Evolutionary conservation across 129 eudicot species (phyloP).

Genomic region (Kitagawia praeruptora): DNA sequence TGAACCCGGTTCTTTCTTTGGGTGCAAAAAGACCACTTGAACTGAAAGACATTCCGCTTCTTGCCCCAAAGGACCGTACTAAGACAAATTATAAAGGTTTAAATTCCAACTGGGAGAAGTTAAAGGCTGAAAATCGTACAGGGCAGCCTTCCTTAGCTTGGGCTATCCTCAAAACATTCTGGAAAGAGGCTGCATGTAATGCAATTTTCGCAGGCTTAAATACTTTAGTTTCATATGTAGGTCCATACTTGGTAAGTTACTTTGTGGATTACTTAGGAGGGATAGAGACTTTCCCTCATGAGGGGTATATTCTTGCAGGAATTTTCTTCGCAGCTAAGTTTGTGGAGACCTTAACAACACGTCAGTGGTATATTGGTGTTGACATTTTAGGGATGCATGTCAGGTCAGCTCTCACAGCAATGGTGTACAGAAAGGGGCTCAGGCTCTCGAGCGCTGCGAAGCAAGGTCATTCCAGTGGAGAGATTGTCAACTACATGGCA

Average conservation of each 20-base stretch:
- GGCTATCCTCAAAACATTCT: slow-evolving; percentile 69
- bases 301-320: slow-evolving; percentile 84
- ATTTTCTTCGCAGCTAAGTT: slow-evolving; percentile 71
- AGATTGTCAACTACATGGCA: slow-evolving; percentile 91
- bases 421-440: slow-evolving; percentile 79
- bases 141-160: slow-evolving; percentile 68
- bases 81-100: slow-evolving; percentile 61
- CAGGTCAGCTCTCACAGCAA: slow-evolving; percentile 81
- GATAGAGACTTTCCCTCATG: slow-evolving; percentile 55
- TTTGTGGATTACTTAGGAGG: slow-evolving; percentile 79
- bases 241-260: slow-evolving; percentile 86
- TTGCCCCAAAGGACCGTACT: slow-evolving; percentile 78
- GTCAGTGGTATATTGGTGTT: slow-evolving; percentile 94
- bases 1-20: slow-evolving; percentile 60
- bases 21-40: slow-evolving; percentile 90
- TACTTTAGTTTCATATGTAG: slow-evolving; percentile 76
- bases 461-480: slow-evolving; percentile 90
- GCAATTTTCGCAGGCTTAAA: slow-evolving; percentile 75
- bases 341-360: slow-evolving; percentile 74
- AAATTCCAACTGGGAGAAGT: slow-evolving; percentile 72
- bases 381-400: slow-evolving; percentile 91
- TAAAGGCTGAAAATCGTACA: slow-evolving; percentile 43
- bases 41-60: slow-evolving; percentile 80
- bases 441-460: slow-evolving; percentile 68
- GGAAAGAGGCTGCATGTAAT: slow-evolving; percentile 81